Evolutionary conservation across 2,329 filamentous ascomycete species (phyloP), one percentile per base, ranked within the genome.

Genomic region (Trichoderma brevicompactum): DNA sequence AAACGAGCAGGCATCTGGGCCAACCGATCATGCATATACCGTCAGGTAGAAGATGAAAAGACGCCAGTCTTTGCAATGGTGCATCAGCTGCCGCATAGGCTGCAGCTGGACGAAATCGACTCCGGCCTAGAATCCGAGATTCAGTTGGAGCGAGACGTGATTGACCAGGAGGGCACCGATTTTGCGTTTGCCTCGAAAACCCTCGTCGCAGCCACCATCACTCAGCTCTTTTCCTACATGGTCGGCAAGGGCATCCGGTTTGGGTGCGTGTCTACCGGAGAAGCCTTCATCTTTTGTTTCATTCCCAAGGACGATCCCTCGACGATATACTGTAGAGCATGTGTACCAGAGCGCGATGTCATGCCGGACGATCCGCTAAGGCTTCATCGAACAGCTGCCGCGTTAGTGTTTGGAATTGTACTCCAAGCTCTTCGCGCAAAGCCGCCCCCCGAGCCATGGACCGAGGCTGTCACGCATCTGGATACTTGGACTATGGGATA

Each of bases 211-310:
- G 77, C 77, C 28, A 74, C 78, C 23, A 65, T 80, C 7, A 79
- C 74, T 2, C 73, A 79, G 66, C 73, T 80, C 7, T 80, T 79
- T 69, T 78, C 75, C 7, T 78, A 78, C 54, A 79, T 79, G 71
- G 68, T 79, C 3, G 70, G 72, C 40, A 78, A 76, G 53, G 69
- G 73, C 41, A 74, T 76, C 15, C 70, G 70, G 55, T 77, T 76
- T 53, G 74, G 77, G 2, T 79, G 79, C 59, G 62, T 79, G 5
- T 76, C 68, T 50, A 78, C 74, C 2, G 73, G 74, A 41, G 60
- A 78, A 70, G 69, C 69, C 5, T 76, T 74, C 32, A 63, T 78
- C 65, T 79, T 77, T 64, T 73, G 79, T 1, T 61, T 74, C 52
- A 79, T 79, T 54, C 71, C 73, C 1, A 40, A 43, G 15, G 61